Conservation (phyloP, 1,284 basidiomycete genomes). For the Mycena citricolor region DNA sequence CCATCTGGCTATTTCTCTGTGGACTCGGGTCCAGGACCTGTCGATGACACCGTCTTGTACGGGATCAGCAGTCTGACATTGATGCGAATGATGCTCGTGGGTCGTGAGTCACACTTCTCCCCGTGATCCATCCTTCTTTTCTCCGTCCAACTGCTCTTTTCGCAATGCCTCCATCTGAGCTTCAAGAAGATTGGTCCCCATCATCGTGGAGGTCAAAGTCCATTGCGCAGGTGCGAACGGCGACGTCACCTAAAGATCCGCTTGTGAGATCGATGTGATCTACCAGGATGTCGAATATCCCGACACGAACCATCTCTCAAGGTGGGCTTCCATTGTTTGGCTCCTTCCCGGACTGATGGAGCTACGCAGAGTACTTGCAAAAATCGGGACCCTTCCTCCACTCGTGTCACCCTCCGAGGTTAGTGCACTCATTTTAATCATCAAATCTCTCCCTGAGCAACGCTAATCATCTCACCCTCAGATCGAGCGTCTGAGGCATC, state of each 20-base stretch:
- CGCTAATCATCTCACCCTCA: slow-evolving; percentile 34
- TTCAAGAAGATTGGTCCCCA: slow-evolving; percentile 41
- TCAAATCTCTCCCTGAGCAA: too few relatives aligned
- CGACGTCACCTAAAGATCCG: slow-evolving; percentile 23
- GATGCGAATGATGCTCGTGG: too few relatives aligned
- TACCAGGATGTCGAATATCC: slow-evolving; percentile 54
- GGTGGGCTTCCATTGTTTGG: slow-evolving; percentile 35
- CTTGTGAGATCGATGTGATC: slow-evolving; percentile 3
- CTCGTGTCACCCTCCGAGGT: slow-evolving; percentile 90
- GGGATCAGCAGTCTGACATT: too few relatives aligned
- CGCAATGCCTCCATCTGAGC: slow-evolving; percentile 26
- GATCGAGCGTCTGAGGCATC: slow-evolving; percentile 85
- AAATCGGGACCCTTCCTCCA: slow-evolving; percentile 78
- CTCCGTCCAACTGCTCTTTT: too few relatives aligned
- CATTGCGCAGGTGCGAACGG: slow-evolving; percentile 57
- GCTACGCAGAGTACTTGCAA: slow-evolving; percentile 65
- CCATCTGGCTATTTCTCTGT: too few relatives aligned
- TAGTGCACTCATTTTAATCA: slow-evolving; percentile 34
- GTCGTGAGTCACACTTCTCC: too few relatives aligned
- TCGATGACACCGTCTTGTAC: too few relatives aligned
- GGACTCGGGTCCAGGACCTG: too few relatives aligned
- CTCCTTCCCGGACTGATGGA: slow-evolving; percentile 24
- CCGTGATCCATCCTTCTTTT: too few relatives aligned
- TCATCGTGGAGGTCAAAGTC: slow-evolving; percentile 64
- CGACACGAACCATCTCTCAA: slow-evolving; percentile 46